Base-by-base conservation (phyloP, 1,139 yeast species). In the Zygosaccharomyces sapae region DNA sequence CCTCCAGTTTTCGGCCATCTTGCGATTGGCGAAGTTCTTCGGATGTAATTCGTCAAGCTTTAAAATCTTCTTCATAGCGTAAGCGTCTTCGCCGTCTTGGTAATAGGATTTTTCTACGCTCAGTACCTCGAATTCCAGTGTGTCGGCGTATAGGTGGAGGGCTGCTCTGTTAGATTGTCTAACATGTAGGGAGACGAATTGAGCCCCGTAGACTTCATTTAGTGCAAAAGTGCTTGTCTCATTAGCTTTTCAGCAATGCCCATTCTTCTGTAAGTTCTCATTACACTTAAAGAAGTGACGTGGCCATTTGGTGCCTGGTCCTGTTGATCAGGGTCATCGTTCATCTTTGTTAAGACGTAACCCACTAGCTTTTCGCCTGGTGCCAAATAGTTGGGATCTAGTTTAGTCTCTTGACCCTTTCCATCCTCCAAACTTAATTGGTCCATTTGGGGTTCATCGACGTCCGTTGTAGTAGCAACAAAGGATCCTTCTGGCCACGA, bases 41-140 rank as follows among this genome's bases (percentile, higher is more conserved):
- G 90, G 89, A 44, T 79, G 56, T 49, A 84, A 69, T 22, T 81
- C 83, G 5, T 82, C 83, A 48, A 81, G 63, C 13, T 70, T 70
- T 56, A 86, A 71, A 1, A 72, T 73, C 61, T 84, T 83, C 63
- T 80, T 82, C 98, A 92, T 92, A 37, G 95, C 86, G 67, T 89
- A 92, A n/a, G 98, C 98, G 70, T 94, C 97, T 67, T 94, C 98
- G 24, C 96, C 96, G 67, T 92, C 97, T 50, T 92, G 97, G 63
- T 92, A 92, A 66, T 94, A 92, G 18, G 85, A 77, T 58, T 81
- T 85, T 61, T 90, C 97, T 50, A 92, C 82, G 41, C 83, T 80
- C 47, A 84, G 75, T 40, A 88, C 92, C 60, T 81, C 90, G 65
- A 94, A 92, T 53, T 79, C 73, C 53, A 94, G 75, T 4, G 96